Evolutionary conservation across 129 eudicot genomes (phyloP).

Genomic region (Tagetes erecta): DNA sequence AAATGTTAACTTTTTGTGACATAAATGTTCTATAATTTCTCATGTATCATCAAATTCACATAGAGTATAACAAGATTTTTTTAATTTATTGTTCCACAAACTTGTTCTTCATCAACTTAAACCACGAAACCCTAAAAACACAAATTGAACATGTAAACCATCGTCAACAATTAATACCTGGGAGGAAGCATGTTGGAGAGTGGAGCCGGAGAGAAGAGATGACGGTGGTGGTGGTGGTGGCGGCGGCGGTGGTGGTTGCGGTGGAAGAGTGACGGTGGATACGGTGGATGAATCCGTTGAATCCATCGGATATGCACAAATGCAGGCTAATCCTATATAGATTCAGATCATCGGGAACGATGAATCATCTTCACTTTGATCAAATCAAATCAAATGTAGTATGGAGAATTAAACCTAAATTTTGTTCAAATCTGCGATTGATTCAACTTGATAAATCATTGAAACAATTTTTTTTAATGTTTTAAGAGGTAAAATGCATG

Average conservation of each 20-base stretch:
- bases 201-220: conserved; percentile 9
- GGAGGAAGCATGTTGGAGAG: conserved; percentile 15
- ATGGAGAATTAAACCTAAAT: conserved; percentile 5
- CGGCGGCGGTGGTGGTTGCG: conserved; percentile 22
- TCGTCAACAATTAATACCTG: not conserved
- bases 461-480: too few relatives aligned
- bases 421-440: conserved; percentile 23
- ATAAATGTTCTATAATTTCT: not conserved
- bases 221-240: conserved; percentile 29
- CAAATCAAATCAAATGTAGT: conserved; percentile 8
- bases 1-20: not conserved
- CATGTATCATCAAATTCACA: conserved; percentile 8
- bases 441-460: not conserved
- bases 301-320: conserved; percentile 29
- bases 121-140: not conserved
- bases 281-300: conserved; percentile 29
- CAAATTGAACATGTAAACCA: conserved; percentile 12
- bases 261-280: conserved; percentile 27
- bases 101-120: conserved; percentile 3
- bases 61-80: not conserved
- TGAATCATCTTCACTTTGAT: conserved; percentile 6
- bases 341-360: conserved; percentile 26
- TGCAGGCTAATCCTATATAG: not conserved
- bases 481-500: too few relatives aligned
- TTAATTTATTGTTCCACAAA: not conserved